These are phyloP conservation scores for Leptodontidium sp. DNA, from an alignment of 2,329 filamentous ascomycete species.

Conservation along the genomic window DNA sequence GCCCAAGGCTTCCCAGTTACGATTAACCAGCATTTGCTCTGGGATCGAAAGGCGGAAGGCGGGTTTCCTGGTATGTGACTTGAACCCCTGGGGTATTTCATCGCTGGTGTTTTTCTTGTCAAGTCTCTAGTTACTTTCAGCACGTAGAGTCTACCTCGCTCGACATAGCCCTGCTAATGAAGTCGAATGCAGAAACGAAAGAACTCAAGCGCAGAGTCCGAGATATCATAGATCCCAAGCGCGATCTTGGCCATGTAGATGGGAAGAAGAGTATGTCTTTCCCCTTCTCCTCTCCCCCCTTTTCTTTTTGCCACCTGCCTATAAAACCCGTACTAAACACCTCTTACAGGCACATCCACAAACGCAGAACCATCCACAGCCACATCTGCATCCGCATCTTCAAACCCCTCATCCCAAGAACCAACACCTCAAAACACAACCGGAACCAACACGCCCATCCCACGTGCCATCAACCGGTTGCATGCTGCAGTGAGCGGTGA, in stretches of 20 bases:
- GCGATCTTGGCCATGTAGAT: conserved; percentile 85
- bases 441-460: conserved; percentile 2
- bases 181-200: conserved; percentile 72
- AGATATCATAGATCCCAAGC: conserved; percentile 80
- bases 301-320: background rate
- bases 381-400: background rate
- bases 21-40: conserved; percentile 67
- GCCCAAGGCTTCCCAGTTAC: conserved; percentile 33
- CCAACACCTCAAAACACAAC: background rate
- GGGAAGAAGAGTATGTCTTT: conserved; percentile 47
- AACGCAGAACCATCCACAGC: background rate
- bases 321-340: background rate
- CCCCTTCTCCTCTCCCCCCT: background rate
- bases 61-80: conserved; percentile 76
- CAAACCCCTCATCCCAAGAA: background rate
- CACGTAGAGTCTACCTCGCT: background rate
- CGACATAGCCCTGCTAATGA: conserved; percentile 5
- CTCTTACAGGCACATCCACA: background rate
- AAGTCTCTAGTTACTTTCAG: background rate
- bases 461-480: conserved; percentile 25
- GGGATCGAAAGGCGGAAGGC: conserved; percentile 87
- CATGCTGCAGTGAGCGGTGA: conserved; percentile 3
- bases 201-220: conserved; percentile 85
- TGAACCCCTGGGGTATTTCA: background rate
- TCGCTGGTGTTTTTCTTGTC: background rate